Evolutionary conservation across 495 filamentous ascomycete genomes (phyloP).

Genomic region (Aspergillus ostianus): DNA sequence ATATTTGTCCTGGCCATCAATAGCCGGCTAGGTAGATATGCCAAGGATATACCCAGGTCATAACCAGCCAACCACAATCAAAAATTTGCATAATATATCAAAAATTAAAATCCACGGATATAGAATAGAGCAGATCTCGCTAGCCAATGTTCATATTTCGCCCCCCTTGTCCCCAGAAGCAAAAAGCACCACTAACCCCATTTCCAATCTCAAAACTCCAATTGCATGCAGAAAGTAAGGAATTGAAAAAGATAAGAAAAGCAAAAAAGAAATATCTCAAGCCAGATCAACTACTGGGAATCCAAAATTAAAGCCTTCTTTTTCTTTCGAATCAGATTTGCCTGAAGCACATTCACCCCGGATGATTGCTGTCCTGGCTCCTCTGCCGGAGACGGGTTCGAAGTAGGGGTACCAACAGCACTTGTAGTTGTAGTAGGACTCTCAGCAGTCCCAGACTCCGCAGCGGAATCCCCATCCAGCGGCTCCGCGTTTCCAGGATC

Average conservation of each 20-base stretch:
- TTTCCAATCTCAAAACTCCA: background rate
- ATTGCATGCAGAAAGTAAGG: background rate
- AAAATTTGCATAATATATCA: background rate
- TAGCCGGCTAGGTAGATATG: too few relatives aligned
- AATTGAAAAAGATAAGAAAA: background rate
- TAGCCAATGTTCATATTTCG: background rate
- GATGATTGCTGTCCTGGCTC: slow-evolving; percentile 11
- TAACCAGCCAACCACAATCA: background rate
- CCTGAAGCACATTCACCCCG: slow-evolving; percentile 57
- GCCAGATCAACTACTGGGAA: background rate
- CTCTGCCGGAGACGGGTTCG: background rate
- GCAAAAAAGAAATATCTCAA: background rate
- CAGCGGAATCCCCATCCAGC: background rate
- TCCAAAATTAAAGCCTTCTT: slow-evolving; percentile 43
- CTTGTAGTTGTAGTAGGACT: slow-evolving; percentile 20
- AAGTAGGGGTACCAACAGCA: background rate
- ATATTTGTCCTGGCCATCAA: too few relatives aligned
- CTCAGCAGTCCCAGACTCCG: background rate
- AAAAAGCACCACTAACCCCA: background rate
- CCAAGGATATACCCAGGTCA: too few relatives aligned
- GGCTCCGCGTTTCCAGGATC: slow-evolving; percentile 9
- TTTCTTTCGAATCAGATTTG: slow-evolving; percentile 64
- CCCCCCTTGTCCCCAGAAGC: too few relatives aligned
- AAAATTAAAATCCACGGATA: background rate
- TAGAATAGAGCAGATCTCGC: background rate